phyloP scores from a whole-genome alignment of 2,329 filamentous ascomycete species.

The Calonectria hawksworthii region DNA sequence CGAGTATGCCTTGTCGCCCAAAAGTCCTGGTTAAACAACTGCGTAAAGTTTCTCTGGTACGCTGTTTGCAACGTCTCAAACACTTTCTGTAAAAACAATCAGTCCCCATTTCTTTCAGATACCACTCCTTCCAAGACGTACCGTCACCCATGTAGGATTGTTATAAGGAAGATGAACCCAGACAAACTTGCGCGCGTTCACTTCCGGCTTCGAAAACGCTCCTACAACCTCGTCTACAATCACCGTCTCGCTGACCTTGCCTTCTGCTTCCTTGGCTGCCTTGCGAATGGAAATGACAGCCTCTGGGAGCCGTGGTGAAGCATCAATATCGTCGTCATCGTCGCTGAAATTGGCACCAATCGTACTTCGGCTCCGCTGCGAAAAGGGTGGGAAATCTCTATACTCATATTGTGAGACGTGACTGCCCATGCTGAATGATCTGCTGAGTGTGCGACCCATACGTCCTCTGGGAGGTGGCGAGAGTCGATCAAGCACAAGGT shows the following conservation, averaged over 20 bases:
- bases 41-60: conserved; percentile 53
- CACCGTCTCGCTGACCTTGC: conserved; percentile 44
- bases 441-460: conserved; percentile 49
- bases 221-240: conserved; percentile 47
- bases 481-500: conserved; percentile 54
- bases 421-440: conserved; percentile 53
- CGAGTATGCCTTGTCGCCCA: conserved; percentile 64
- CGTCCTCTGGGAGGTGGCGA: conserved; percentile 52
- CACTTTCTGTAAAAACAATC: conserved; percentile 52
- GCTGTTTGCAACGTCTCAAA: conserved; percentile 58
- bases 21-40: conserved; percentile 61
- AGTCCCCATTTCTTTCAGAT: conserved; percentile 7
- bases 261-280: conserved; percentile 34
- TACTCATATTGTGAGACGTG: conserved; percentile 49
- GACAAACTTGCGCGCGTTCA: conserved; percentile 62
- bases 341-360: conserved; percentile 40
- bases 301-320: conserved; percentile 51
- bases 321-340: conserved; percentile 48
- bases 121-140: conserved; percentile 42
- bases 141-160: conserved; percentile 71
- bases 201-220: conserved; percentile 51
- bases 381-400: conserved; percentile 53
- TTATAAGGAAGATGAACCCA: conserved; percentile 72
- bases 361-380: conserved; percentile 51
- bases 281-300: conserved; percentile 50